Evolutionary conservation across 176 grass and related monocot genomes (phyloP).

Genomic region (Eremochloa ophiuroides): DNA sequence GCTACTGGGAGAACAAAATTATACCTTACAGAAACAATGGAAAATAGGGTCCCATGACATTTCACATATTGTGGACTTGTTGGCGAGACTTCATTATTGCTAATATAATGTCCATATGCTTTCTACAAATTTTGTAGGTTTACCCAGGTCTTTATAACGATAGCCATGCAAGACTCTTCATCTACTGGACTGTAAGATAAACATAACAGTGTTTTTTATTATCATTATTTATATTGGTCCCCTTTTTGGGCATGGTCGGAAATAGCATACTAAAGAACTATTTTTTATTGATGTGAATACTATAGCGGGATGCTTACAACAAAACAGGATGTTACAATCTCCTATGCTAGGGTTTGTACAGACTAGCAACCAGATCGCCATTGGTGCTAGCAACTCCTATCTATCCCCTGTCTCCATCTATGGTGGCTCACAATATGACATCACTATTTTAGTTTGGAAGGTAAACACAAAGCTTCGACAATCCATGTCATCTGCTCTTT

Average conservation of each 20-base stretch:
- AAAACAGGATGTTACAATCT: conserved; percentile 85
- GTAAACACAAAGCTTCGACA: neutral
- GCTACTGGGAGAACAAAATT: too few species aligned
- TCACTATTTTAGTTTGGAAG: neutral
- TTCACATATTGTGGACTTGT: too few species aligned
- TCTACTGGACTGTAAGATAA: conserved; percentile 80
- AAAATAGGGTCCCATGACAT: too few species aligned
- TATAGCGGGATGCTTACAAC: conserved; percentile 73
- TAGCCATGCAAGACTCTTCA: conserved; percentile 65
- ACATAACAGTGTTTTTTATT: neutral
- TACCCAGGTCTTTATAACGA: conserved; percentile 63
- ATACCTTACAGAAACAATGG: too few species aligned
- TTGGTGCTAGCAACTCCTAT: neutral
- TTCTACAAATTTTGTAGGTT: conserved; percentile 46
- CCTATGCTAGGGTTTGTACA: conserved; percentile 67
- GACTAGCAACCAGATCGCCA: conserved; percentile 61
- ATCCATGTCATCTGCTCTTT: neutral
- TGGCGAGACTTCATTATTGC: neutral
- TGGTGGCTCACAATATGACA: neutral
- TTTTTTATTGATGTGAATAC: conserved; percentile 20
- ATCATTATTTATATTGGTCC: neutral
- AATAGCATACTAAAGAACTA: neutral
- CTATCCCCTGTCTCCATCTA: neutral
- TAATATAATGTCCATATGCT: conserved; percentile 16
- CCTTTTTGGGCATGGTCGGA: neutral